A percentile compares a stretch with the other conserved stretches of the same genome.
Conservation (phyloP, 305 asterid genomes). For the Petunia hybrid region DNA sequence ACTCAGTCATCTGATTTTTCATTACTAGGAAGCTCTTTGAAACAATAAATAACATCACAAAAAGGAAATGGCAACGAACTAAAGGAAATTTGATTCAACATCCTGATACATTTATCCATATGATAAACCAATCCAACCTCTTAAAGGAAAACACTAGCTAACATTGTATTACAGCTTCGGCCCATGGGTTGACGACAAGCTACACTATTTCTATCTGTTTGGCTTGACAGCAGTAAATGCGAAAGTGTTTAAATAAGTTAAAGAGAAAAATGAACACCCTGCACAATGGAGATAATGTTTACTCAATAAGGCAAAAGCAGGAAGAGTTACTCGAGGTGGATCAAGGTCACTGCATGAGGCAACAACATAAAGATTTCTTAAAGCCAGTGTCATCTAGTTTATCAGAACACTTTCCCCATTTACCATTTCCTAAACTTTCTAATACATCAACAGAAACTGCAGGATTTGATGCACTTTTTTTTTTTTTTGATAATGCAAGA, state of each 20-base stretch:
- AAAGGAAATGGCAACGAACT: not conserved
- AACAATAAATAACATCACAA: slow-evolving; percentile 9
- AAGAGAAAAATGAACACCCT: not conserved
- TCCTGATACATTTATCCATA: slow-evolving; percentile 17
- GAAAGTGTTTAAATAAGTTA: not conserved
- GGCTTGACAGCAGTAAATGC: slow-evolving; percentile 14
- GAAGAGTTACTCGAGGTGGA: not conserved
- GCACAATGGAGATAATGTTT: slow-evolving; percentile 25
- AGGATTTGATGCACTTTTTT: not conserved
- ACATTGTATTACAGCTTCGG: slow-evolving; percentile 1
- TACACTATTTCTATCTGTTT: not conserved
- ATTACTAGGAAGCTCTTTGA: slow-evolving; percentile 13
- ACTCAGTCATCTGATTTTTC: not conserved
- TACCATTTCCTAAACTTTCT: not conserved
- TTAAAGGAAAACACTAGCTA: slow-evolving; percentile 23
- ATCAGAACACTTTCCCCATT: not conserved
- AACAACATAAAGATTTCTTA: not conserved
- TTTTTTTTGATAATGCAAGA: not conserved
- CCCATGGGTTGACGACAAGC: slow-evolving; percentile 20
- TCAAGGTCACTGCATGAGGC: not conserved
- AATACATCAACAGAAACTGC: not conserved
- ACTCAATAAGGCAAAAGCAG: not conserved
- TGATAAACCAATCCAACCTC: slow-evolving; percentile 1
- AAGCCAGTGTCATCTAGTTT: not conserved
- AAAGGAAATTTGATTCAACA: slow-evolving; percentile 7